Base-by-base conservation (phyloP, 257 asterid species). In the Gentiana macrophylla region DNA sequence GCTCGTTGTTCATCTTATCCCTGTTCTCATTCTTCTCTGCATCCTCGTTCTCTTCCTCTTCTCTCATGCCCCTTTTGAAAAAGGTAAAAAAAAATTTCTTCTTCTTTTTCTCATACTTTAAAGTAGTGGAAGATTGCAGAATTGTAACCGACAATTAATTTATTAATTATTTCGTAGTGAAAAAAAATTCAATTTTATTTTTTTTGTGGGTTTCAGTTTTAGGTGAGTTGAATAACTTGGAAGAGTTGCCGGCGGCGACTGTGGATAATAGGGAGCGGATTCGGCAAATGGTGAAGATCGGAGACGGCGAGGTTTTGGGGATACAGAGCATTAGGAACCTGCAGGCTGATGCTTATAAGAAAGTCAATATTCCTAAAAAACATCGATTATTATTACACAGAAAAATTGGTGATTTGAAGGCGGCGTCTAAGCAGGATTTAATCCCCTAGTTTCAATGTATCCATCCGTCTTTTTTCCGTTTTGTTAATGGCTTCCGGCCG, bases 21-120 rank as follows among this genome's bases (percentile, higher is more conserved):
- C 95, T 12, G 45, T 83, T 41, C 85, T 89, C 37, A 83, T 86
- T 32, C 70, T 89, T 44, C 56, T 89, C 52, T 89, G 97, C 65
- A 79, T 89, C 62, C 82, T 89, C 72, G 68, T 89, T 49, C 95
- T 89, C 48, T 86, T 81, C 68, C 89, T 89, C 75, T 72, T 79
- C 37, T 89, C 97, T 57, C 91, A 86, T 68, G 64, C 63, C 50
- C 94, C 95, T 52, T 79, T 89, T 38, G 85, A 62, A 37, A 63
- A 51, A 49, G 97, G 97, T 89, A 72, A 12, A 3, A 1, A 32
- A n/a, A 56, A 34, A 38, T 24, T 24, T 24, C 24, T 24, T 24
- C 24, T 24, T 24, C 1, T 24, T 24, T 0, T 24, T 24, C 24
- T 24, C 24, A 24, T 24, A 24, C 24, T 24, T 24, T 24, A 24